Evolutionary conservation across 2,329 filamentous ascomycete species (phyloP), one percentile per base, ranked within the genome.

Genomic region (Fusarium falciforme): DNA sequence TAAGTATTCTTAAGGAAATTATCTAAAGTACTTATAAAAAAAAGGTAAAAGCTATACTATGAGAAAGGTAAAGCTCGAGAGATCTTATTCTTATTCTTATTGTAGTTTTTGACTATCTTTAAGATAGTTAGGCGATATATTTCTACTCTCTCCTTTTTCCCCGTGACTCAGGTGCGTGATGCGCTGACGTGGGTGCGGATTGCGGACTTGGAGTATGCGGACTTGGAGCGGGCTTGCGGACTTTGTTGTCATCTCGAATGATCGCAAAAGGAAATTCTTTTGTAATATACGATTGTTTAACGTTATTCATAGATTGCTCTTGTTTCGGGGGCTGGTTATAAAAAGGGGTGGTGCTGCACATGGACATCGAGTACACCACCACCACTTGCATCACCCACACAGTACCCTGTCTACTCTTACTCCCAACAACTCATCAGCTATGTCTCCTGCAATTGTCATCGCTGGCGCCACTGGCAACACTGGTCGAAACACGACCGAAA

Each of bases 401-500:
- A 49, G 17, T 14, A 49, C 12, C 16, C 16, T n/a, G 9, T 29
- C 25, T 10, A 10, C 17, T 29, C 47, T 52, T 12, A 9, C 27
- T 31, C 31, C 11, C 31, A 57, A 17, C 33, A n/a, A 36, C 3
- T 25, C 20, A 11, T 2, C 16, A 64, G 64, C 31, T 25, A 83
- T 84, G 81, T 22, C 79, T 65, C 78, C 81, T 31, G 72, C 80
- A 5, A 80, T 84, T 58, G 80, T 84, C 11, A 73, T 84, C 31
- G 74, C 74, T 54, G 82, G 83, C 2, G 82, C 83, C 3, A 74
- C 70, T 40, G 83, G 82, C n/a, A 84, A 84, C 52, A 83, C 82
- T 8, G 82, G 82, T 42, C 73, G 64, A 58, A 67, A 44, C 55
- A 77, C 82, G 0, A 73, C 79, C 8, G 62, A 78, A 55, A 80